phyloP scores from a whole-genome alignment of 495 filamentous ascomycete genomes.

The Astrothelium subdiscretum region DNA sequence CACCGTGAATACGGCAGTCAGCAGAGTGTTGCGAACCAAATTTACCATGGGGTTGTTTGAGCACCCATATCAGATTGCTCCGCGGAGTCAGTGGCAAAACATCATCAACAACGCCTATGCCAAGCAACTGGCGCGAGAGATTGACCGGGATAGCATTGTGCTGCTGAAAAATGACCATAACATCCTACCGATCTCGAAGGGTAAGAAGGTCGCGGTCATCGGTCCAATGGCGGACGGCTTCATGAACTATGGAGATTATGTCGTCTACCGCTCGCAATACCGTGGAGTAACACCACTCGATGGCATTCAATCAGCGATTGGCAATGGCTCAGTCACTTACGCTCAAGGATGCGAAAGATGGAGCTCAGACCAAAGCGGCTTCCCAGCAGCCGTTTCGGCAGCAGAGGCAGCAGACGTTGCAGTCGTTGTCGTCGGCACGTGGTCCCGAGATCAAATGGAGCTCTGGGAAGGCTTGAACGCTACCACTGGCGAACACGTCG shows the following conservation, averaged over 20 bases:
- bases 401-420: slow-evolving; percentile 57
- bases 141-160: slow-evolving; percentile 61
- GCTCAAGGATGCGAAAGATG: slow-evolving; percentile 62
- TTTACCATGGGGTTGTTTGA: slow-evolving; percentile 59
- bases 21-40: slow-evolving; percentile 49
- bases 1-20: slow-evolving; percentile 52
- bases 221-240: slow-evolving; percentile 56
- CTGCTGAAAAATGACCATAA: slow-evolving; percentile 65
- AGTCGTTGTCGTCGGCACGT: slow-evolving; percentile 60
- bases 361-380: slow-evolving; percentile 53
- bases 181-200: slow-evolving; percentile 51
- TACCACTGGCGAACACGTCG: slow-evolving; percentile 61
- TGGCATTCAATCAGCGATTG: slow-evolving; percentile 50
- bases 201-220: slow-evolving; percentile 55
- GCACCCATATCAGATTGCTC: slow-evolving; percentile 46
- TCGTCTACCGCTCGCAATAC: slow-evolving; percentile 6
- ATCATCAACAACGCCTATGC: slow-evolving; percentile 55
- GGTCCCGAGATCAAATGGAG: slow-evolving; percentile 58
- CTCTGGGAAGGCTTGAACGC: slow-evolving; percentile 59
- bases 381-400: slow-evolving; percentile 48
- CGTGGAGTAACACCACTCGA: slow-evolving; percentile 38
- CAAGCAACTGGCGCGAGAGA: slow-evolving; percentile 50
- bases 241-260: slow-evolving; percentile 14
- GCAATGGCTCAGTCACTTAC: slow-evolving; percentile 44
- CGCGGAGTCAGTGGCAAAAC: slow-evolving; percentile 38